Evolutionary conservation across 768 basidiomycete genomes (phyloP), one percentile per base, ranked within the genome.

Genomic region (Fibroporia radiculosa): DNA sequence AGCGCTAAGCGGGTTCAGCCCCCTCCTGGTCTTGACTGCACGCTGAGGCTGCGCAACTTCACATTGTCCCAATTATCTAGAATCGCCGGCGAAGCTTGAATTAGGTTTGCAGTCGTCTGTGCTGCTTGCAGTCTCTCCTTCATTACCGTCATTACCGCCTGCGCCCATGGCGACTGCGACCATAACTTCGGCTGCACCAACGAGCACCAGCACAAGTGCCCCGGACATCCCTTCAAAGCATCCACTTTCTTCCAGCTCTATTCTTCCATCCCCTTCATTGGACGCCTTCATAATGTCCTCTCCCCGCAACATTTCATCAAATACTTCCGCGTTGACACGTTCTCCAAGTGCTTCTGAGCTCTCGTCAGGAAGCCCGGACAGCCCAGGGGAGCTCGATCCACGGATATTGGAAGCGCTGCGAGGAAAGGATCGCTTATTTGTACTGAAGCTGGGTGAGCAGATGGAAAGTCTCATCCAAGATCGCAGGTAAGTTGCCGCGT

Each of bases 401-500:
- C 82, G 84, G 63, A 88, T 92, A 55, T 57, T 91, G 56, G 88
- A 92, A 62, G 89, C 90, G 18, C 82, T 92, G 51, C 78, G 72
- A 64, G 82, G 82, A 73, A 92, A 92, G 68, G 89, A 92, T 64
- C 75, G 89, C 59, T 72, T 92, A 50, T 92, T 82, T 62, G 87
- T 92, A 37, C 68, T 92, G 56, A 90, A 85, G 70, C 74, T 92
- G n/a, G 89, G 86, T 47, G 90, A 92, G 67, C 72, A 69, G 52
- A 86, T 92, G 77, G 89, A 92, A 66, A 64, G 67, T 40, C 72
- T 92, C 59, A 86, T 92, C 56, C 74, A 65, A 48, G 87, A 89
- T 60, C 77, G 73, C 56, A 78, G 75, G 87, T 84, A 50, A 47
- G 82, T 73, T 20, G 48, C 20, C 40, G 27, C 31, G 38, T 45